Conservation (phyloP, 352 stramenopile genomes). For the Hyaloperonospora brassicae region DNA sequence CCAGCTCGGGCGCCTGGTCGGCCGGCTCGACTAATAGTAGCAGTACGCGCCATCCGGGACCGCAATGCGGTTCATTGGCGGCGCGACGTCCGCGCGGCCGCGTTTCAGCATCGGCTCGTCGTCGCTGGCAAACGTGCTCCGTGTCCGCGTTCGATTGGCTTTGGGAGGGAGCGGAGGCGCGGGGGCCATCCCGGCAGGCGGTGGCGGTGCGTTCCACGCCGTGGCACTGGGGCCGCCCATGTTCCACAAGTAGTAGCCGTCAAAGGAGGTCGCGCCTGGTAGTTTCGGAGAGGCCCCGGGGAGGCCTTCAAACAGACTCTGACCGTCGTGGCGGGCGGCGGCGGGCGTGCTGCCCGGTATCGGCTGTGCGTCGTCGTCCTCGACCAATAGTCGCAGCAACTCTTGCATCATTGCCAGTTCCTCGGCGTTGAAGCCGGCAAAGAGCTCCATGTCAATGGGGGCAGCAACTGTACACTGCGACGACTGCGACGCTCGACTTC, state of each 20-base stretch:
- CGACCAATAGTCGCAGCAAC: constrained; percentile 24
- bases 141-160: constrained; percentile 17
- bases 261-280: constrained; percentile 5
- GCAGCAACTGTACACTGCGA: too few relatives aligned
- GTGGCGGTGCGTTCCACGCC: constrained; percentile 17
- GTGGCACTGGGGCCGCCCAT: constrained; percentile 10
- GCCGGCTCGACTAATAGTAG: constrained; percentile 21
- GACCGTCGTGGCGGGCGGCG: constrained; percentile 12
- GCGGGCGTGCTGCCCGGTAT: constrained; percentile 5
- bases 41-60: constrained; percentile 11
- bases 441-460: constrained; percentile 24
- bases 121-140: constrained; percentile 26
- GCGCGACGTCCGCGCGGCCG: constrained; percentile 17
- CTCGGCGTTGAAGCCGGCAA: constrained; percentile 33
- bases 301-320: constrained; percentile 17
- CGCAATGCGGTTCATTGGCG: constrained; percentile 17
- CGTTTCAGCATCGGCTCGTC: constrained; percentile 29
- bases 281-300: constrained; percentile 8
- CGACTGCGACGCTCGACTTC: constrained; percentile 10
- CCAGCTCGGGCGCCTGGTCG: neutral
- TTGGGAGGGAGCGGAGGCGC: constrained; percentile 12
- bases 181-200: constrained; percentile 10
- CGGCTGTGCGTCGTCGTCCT: constrained; percentile 28
- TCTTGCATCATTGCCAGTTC: constrained; percentile 39
- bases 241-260: constrained; percentile 14